These are phyloP conservation scores for Brassica balearica DNA, from an alignment of 441 rosid genomes.

Conservation along the genomic window DNA sequence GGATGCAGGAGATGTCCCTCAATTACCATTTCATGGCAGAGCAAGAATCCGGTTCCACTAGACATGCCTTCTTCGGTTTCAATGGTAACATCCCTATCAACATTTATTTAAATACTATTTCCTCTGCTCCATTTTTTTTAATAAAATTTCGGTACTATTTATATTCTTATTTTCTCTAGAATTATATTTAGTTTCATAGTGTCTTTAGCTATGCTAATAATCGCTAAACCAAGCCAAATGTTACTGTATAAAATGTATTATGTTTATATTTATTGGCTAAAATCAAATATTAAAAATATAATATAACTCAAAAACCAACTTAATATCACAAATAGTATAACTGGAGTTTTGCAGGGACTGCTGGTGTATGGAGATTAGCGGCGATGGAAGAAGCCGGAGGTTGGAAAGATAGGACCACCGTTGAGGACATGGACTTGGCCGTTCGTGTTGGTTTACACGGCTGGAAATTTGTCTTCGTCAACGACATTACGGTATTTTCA, in stretches of 20 bases:
- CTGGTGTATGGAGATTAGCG: constrained; percentile 52
- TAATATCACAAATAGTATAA: neutral
- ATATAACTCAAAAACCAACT: neutral
- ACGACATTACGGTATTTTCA: constrained; percentile 35
- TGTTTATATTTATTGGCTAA: neutral
- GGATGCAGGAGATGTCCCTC: constrained; percentile 58
- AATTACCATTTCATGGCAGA: constrained; percentile 53
- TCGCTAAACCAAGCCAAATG: neutral
- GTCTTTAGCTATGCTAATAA: neutral
- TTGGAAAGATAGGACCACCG: constrained; percentile 58
- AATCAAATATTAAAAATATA: neutral
- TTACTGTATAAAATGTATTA: neutral
- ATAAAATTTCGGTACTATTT: too few relatives aligned
- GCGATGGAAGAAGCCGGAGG: constrained; percentile 54
- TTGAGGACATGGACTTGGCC: constrained; percentile 62
- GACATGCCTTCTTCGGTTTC: constrained; percentile 55
- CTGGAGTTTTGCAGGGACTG: constrained; percentile 44
- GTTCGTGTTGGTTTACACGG: constrained; percentile 54
- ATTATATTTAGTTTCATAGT: too few relatives aligned
- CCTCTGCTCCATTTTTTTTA: too few relatives aligned
- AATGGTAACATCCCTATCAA: constrained; percentile 42
- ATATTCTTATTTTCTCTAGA: too few relatives aligned
- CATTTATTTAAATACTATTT: constrained; percentile 2
- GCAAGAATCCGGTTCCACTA: constrained; percentile 58
- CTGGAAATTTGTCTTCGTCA: constrained; percentile 53